Percentiles rank a stretch among this genome's conserved stretches.
These are phyloP conservation scores for Brassica carinata DNA, from an alignment of 345 rosid genomes.

Conservation along the genomic window DNA sequence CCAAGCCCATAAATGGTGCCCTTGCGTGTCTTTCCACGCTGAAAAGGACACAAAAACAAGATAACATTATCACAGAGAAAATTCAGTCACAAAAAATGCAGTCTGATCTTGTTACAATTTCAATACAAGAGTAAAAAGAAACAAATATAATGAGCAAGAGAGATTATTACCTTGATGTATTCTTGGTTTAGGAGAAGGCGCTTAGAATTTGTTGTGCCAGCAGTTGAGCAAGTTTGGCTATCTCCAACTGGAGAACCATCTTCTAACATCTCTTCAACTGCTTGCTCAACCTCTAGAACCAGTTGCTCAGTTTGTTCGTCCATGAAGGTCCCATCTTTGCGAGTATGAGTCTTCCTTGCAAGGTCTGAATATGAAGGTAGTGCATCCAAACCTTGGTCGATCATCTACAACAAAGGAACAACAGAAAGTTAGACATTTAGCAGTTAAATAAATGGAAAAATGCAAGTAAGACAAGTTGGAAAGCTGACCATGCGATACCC, in stretches of 20 bases:
- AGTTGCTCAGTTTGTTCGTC: neutral
- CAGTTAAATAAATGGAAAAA: neutral
- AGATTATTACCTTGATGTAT: neutral
- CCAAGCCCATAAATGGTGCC: neutral
- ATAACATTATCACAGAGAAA: neutral
- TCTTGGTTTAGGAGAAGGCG: neutral
- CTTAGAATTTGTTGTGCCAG: neutral
- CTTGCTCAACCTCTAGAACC: neutral
- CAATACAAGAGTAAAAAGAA: neutral
- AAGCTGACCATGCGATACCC: neutral
- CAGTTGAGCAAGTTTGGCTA: neutral
- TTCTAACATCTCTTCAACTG: neutral
- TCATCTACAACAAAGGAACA: neutral
- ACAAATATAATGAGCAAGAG: neutral
- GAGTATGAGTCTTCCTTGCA: neutral
- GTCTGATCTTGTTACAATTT: neutral
- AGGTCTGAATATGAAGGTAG: neutral
- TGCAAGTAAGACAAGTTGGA: neutral
- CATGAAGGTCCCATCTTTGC: neutral
- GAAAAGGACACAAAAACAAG: neutral
- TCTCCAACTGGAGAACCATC: neutral
- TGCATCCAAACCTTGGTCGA: neutral
- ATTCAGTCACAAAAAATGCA: neutral
- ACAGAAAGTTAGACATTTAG: neutral
- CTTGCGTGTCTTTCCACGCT: neutral